Conservation (phyloP, 2,329 filamentous ascomycete genomes). For the Geosmithia morbida region DNA sequence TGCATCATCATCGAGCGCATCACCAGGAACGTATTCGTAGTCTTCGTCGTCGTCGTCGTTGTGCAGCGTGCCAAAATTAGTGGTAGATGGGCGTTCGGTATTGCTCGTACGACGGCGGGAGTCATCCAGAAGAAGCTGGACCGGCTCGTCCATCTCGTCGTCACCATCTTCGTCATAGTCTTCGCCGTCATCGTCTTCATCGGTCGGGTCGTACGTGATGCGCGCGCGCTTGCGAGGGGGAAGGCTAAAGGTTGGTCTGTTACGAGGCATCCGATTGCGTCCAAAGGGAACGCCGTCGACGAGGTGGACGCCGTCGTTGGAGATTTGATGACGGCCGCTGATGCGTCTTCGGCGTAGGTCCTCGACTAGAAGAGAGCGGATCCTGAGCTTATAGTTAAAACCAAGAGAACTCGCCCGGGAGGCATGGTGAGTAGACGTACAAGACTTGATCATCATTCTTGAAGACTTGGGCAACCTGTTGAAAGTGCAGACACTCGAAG, state of each 20-base stretch:
- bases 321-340: constrained; percentile 70
- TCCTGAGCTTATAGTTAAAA: constrained; percentile 28
- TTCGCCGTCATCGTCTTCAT: constrained; percentile 17
- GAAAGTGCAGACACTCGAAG: constrained; percentile 83
- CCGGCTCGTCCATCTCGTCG: constrained; percentile 2
- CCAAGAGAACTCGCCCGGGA: neutral
- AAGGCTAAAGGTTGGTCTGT: constrained; percentile 54
- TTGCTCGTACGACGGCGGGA: constrained; percentile 4
- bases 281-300: constrained; percentile 81
- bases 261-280: constrained; percentile 41
- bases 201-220: constrained; percentile 24
- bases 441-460: constrained; percentile 75
- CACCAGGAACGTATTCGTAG: neutral
- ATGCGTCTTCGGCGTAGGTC: constrained; percentile 62
- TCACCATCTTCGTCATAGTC: constrained; percentile 11
- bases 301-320: constrained; percentile 61
- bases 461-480: constrained; percentile 52
- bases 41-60: constrained; percentile 4
- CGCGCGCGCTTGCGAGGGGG: constrained; percentile 58
- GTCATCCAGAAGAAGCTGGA: constrained; percentile 17
- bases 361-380: constrained; percentile 60
- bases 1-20: neutral
- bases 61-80: neutral
- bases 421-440: constrained; percentile 29
- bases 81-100: too few relatives aligned